Evolutionary conservation across 73 alveolate species (phyloP), one percentile per base, ranked within the genome.

Genomic region (Effrenium voratum): DNA sequence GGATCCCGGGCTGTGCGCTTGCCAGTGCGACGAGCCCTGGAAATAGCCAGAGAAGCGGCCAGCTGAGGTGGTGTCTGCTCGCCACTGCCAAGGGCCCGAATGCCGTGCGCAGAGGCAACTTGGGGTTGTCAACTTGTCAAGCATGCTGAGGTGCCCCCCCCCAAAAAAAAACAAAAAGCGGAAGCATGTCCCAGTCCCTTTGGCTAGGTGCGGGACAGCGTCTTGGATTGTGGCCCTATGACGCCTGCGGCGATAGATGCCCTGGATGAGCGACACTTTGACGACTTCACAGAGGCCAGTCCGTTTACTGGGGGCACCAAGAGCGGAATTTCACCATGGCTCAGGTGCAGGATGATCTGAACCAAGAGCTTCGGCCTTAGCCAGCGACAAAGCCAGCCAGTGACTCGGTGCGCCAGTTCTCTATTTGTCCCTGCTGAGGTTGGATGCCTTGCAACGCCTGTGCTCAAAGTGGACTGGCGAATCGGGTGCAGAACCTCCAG

Each of bases 371-470:
- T 19, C 43, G 85, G 47, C 12, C 95, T 66, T 22, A 66, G 73
- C 36, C 32, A 0, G 38, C 30, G 30, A 5, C 34, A n/a, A 59
- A n/a, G 22, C 30, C 72, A 32, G 72, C n/a, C 72, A 3, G 22
- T n/a, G 73, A 59, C 73, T 26, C n/a, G n/a, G n/a, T n/a, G 30
- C 73, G 22, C 73, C 26, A 28, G 32, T 55, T 55, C 26, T 55
- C 68, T 59, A 59, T n/a, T 26, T 34, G 41, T 36, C 26, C 88
- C 43, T 5, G 87, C 36, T 28, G 59, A 90, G 97, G 97, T 75
- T 90, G 88, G 83, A 90, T 47, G 97, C 87, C 38, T 40, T 90
- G 97, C 66, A 68, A 87, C 97, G 97, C 30, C 59, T 90, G 59
- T 90, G 97, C 47, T 50, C 88, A 38, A 90, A 41, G 87, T 90